Evolutionary conservation across 768 basidiomycete species (phyloP).

Genomic region (Russula griseocarnosa): DNA sequence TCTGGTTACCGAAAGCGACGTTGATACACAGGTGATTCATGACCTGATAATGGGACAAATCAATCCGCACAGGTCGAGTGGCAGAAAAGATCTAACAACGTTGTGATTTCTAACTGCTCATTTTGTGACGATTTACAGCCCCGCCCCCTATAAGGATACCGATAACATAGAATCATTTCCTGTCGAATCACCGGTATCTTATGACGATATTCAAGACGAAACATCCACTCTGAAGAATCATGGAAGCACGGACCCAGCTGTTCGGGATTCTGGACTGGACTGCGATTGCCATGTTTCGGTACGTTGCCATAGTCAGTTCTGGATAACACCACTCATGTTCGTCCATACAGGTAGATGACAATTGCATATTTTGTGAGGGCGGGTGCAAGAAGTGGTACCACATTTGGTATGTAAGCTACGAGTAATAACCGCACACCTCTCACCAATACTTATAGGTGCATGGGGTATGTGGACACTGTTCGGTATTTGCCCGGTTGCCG

Average conservation of each 20-base stretch:
- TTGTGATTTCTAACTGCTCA: conserved; percentile 1
- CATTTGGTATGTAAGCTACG: conserved; percentile 50
- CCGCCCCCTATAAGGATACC: conserved; percentile 34
- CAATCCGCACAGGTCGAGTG: conserved; percentile 30
- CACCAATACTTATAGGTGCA: conserved; percentile 45
- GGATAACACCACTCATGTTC: conserved; percentile 1
- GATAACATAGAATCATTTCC: conserved; percentile 42
- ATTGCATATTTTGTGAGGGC: conserved; percentile 60
- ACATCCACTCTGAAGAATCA: conserved; percentile 19
- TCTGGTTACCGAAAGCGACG: conserved; percentile 27
- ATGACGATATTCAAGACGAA: conserved; percentile 4
- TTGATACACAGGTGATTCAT: conserved; percentile 43
- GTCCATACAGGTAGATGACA: conserved; percentile 47
- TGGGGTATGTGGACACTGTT: conserved; percentile 43
- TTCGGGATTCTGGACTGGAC: conserved; percentile 43
- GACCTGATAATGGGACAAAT: conserved; percentile 31
- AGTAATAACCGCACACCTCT: neutral
- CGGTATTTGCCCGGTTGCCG: neutral
- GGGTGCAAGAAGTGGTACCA: conserved; percentile 75
- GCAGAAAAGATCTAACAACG: conserved; percentile 50
- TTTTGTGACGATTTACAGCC: neutral
- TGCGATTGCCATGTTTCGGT: conserved; percentile 70
- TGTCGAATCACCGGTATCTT: conserved; percentile 13
- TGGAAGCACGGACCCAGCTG: conserved; percentile 24
- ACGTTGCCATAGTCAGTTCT: conserved; percentile 10